Percentiles rank a stretch among this genome's conserved stretches.
Conservation (phyloP, 1,284 basidiomycete genomes). For the Apiotrichum veenhuisii region DNA sequence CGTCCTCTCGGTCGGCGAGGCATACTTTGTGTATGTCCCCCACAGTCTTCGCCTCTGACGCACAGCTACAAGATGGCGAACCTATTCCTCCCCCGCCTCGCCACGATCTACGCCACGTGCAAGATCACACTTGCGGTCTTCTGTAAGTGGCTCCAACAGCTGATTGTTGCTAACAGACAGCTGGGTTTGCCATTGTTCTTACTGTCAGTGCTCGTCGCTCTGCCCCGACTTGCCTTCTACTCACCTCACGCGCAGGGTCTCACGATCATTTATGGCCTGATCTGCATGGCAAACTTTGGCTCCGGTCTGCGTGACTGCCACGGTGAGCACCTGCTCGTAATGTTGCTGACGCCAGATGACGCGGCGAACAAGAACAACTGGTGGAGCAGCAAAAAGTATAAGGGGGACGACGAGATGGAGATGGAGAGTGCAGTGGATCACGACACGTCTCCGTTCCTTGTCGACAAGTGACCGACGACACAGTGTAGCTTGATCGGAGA, state of each 20-base stretch:
- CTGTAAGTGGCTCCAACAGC: conserved; percentile 21
- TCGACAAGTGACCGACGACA: not conserved
- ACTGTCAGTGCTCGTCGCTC: conserved; percentile 20
- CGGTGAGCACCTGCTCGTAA: conserved; percentile 2
- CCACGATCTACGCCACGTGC: conserved; percentile 30
- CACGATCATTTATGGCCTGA: conserved; percentile 30
- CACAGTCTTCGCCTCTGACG: not conserved
- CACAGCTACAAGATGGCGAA: conserved; percentile 42
- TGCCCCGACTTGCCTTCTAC: not conserved
- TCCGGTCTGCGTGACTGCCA: conserved; percentile 32
- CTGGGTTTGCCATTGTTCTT: conserved; percentile 39
- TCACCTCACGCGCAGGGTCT: conserved; percentile 9
- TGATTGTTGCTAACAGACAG: conserved; percentile 8
- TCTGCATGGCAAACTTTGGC: conserved; percentile 39
- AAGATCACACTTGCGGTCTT: conserved; percentile 41
- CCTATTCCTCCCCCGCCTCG: conserved; percentile 30
- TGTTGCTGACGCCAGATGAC: not conserved
- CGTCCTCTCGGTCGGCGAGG: conserved; percentile 71
- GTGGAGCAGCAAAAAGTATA: not conserved
- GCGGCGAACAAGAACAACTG: not conserved
- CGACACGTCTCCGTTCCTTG: not conserved
- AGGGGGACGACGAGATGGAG: not conserved
- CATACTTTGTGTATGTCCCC: conserved; percentile 66
- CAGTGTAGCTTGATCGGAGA: too few species aligned
- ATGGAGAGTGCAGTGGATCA: not conserved